phyloP scores from a whole-genome alignment of 257 asterid species.

The Solanum clarkiae region DNA sequence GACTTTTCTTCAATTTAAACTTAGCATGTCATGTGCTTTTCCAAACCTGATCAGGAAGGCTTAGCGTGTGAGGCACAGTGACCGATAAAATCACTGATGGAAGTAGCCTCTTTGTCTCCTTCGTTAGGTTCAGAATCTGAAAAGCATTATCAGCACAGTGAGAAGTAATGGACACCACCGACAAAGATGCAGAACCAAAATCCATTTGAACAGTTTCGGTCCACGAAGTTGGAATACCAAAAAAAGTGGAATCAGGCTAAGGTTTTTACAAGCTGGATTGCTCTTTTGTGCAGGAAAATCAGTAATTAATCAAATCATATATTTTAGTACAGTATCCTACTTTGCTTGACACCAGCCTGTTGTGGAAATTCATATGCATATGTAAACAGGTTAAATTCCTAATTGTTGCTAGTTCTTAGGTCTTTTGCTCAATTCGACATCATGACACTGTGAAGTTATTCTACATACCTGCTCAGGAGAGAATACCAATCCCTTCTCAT shows the following conservation, averaged over 20 bases:
- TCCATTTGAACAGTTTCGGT: background rate
- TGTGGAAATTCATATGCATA: background rate
- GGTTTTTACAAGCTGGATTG: background rate
- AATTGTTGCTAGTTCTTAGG: background rate
- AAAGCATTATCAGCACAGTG: background rate
- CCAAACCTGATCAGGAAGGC: slow-evolving; percentile 86
- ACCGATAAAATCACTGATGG: slow-evolving; percentile 62
- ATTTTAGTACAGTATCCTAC: background rate
- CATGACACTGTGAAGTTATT: background rate
- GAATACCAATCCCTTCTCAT: slow-evolving; percentile 64
- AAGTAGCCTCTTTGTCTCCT: slow-evolving; percentile 60
- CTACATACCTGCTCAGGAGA: slow-evolving; percentile 61
- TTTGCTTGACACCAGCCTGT: background rate
- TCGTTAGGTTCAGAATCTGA: slow-evolving; percentile 59
- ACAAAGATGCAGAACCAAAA: background rate
- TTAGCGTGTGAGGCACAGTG: slow-evolving; percentile 80
- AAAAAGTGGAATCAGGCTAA: background rate
- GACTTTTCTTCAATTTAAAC: background rate
- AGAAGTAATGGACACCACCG: background rate
- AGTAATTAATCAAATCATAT: background rate
- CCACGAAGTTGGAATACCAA: background rate
- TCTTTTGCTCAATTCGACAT: background rate
- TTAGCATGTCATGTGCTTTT: background rate
- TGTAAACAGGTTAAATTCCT: background rate
- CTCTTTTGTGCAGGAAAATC: background rate